Conservation (phyloP, 179 eudicot genomes). For the Drosera spatulata region DNA sequence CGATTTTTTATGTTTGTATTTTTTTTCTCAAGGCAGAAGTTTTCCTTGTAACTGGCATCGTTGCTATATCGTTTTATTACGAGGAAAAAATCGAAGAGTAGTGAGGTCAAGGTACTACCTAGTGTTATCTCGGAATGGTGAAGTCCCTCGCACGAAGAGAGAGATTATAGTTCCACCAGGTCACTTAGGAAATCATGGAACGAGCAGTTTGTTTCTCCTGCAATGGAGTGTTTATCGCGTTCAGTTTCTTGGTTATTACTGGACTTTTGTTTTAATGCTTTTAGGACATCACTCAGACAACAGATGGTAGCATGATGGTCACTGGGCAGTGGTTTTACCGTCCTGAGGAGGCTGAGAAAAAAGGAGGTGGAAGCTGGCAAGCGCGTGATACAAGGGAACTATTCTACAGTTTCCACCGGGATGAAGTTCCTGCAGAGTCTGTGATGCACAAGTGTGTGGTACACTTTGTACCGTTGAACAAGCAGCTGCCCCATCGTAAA, state of each 20-base stretch:
- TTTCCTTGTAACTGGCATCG: too few relatives aligned
- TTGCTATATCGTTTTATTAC: too few relatives aligned
- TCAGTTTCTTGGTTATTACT: not conserved
- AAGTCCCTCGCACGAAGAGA: too few relatives aligned
- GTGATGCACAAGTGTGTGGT: constrained; percentile 97
- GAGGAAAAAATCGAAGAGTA: too few relatives aligned
- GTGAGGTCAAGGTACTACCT: too few relatives aligned
- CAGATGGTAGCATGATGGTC: constrained; percentile 60
- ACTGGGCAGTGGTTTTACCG: constrained; percentile 98
- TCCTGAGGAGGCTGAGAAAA: constrained; percentile 96
- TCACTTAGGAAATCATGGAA: too few relatives aligned
- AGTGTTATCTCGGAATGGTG: too few relatives aligned
- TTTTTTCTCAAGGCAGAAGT: too few relatives aligned
- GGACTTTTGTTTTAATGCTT: not conserved
- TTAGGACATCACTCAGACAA: constrained; percentile 64
- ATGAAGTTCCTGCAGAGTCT: constrained; percentile 96
- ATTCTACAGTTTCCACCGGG: constrained; percentile 92
- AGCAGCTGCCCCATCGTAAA: constrained; percentile 78
- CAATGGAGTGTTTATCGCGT: not conserved
- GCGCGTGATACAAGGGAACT: constrained; percentile 86
- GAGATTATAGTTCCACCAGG: too few relatives aligned
- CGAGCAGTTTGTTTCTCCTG: too few relatives aligned
- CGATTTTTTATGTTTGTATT: too few relatives aligned
- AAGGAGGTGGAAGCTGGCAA: constrained; percentile 88
- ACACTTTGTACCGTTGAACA: constrained; percentile 77